Base-by-base conservation (phyloP, 352 stramenopile species). In the Globisporangium apiculatum region DNA sequence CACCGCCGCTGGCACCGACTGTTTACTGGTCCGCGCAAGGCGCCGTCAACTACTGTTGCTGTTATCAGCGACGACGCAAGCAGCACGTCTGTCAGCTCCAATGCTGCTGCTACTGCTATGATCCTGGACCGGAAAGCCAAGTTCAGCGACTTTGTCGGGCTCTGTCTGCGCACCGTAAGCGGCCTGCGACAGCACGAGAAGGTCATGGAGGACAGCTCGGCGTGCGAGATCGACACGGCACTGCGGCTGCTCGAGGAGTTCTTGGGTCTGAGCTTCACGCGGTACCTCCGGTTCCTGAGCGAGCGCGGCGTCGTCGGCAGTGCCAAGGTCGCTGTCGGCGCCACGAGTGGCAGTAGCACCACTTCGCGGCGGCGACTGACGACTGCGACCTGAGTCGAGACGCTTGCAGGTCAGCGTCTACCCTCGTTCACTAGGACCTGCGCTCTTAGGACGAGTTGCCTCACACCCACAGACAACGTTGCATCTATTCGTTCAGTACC, bases 201-300 rank as follows among this genome's bases (percentile, higher is more conserved):
- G 15, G 61, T 89, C 24, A 68, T 87, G 41, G 58, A 67, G 14
- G 65, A 83, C 57, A 79, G 67, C 43, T 68, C 67, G 8, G 55
- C 55, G 14, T 91, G 79, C 62, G 75, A 91, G 61, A 82, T 88
- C 53, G 77, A 57, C 38, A 65, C 76, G 1, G 58, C 68, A 1
- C 65, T 89, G 51, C 70, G 67, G 5, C 46, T 83, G 62, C 76
- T 89, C 41, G 82, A 91, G 46, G 79, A 88, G 58, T 91, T 91
- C 52, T 56, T 91, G 0, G 77, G 75, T 0, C 66, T 91, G 10
- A 87, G 66, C 53, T 91, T 87, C 58, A 81, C 72, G 11, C 67
- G 72, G 18, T 91, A 87, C 56, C 57, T 86, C 36, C 58, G 58
- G 9, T 91, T 91, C 45, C 68, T 91, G 9, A 73, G 65, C 53